A percentile compares a stretch with the other conserved stretches of the same genome.
These are phyloP conservation scores for Elsinoe necatrix DNA, from an alignment of 2,329 filamentous ascomycete genomes.

Conservation along the genomic window DNA sequence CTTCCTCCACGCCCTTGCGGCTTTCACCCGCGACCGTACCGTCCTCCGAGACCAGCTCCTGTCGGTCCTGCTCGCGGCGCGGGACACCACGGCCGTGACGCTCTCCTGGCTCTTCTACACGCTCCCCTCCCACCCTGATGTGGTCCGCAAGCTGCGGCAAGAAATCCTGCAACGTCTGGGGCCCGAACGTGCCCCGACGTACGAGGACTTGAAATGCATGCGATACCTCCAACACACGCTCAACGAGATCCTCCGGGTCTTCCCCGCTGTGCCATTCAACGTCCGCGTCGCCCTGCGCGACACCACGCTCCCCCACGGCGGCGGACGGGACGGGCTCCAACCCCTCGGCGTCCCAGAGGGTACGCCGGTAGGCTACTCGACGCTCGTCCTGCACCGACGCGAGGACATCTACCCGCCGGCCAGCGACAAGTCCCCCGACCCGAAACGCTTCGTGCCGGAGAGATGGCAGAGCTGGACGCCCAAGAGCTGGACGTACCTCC, in stretches of 20 bases:
- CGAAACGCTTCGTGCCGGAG: slow-evolving; percentile 39
- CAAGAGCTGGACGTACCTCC: slow-evolving; percentile 41
- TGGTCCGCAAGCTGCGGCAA: slow-evolving; percentile 58
- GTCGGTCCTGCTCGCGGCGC: slow-evolving; percentile 71
- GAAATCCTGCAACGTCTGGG: slow-evolving; percentile 67
- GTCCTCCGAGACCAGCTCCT: slow-evolving; percentile 79
- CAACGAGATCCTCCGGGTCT: slow-evolving; percentile 40
- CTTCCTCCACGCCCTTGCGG: slow-evolving; percentile 77
- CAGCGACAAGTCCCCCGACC: slow-evolving; percentile 32
- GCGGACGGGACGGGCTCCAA: slow-evolving; percentile 37
- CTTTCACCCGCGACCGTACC: slow-evolving; percentile 59
- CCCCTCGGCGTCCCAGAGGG: slow-evolving; percentile 38
- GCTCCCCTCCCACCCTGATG: slow-evolving; percentile 60
- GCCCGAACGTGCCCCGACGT: slow-evolving; percentile 51
- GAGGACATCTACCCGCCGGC: slow-evolving; percentile 41
- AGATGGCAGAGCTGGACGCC: slow-evolving; percentile 44
- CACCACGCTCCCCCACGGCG: slow-evolving; percentile 42
- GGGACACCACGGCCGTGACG: slow-evolving; percentile 78
- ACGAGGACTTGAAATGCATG: slow-evolving; percentile 78
- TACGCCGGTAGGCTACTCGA: slow-evolving; percentile 40
- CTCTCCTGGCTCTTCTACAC: slow-evolving; percentile 80
- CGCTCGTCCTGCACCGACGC: slow-evolving; percentile 43
- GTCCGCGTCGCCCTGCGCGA: slow-evolving; percentile 40
- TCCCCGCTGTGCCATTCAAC: slow-evolving; percentile 44
- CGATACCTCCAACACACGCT: slow-evolving; percentile 56